Base-by-base conservation (phyloP, 768 basidiomycete genomes). In the Tylopilus intermedius region DNA sequence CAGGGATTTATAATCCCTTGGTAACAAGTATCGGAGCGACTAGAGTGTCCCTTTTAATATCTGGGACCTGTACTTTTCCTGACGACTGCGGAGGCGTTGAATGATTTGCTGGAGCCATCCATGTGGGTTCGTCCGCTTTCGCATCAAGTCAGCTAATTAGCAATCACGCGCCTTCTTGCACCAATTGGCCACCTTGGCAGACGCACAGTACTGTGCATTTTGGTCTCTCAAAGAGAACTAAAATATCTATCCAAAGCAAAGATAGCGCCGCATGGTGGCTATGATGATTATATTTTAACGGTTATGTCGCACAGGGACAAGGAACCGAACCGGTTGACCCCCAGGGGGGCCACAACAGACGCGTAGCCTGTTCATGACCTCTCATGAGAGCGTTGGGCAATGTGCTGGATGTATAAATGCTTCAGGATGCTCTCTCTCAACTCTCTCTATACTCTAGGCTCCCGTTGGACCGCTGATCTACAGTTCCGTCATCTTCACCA, bases 331-430 rank as follows among this genome's bases (percentile, higher is more conserved):
- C 11, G 10, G 10, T 18, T 8, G 2, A n/a, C 32, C 1, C 15
- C 26, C 29, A 29, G n/a, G n/a, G 24, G 32, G 21, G 11, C 35
- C 11, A 26, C n/a, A 22, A 21, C 26, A 21, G n/a, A 30, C 29
- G 37, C 21, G 41, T 33, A 37, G 41, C 48, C 13, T 29, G 14
- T 35, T 8, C 2, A 27, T 14, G 4, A 18, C 32, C 30, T 33
- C 43, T 33, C 53, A 53, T 37, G 50, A 47, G 56, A 47, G 46
- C 33, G 14, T 49, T 38, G 5, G 15, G 22, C 14, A 10, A 21
- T 21, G 15, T 45, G 8, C 24, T 32, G 10, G 42, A 46, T 22
- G 21, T 56, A 66, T 63, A 61, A 61, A 60, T 15, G 42, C 13
- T 15, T n/a, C 7, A 35, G 10, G 32, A 30, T 40, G 9, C 10